Conservation (phyloP, 805 yeast genomes). For the Zygoascus bituminiphila region DNA sequence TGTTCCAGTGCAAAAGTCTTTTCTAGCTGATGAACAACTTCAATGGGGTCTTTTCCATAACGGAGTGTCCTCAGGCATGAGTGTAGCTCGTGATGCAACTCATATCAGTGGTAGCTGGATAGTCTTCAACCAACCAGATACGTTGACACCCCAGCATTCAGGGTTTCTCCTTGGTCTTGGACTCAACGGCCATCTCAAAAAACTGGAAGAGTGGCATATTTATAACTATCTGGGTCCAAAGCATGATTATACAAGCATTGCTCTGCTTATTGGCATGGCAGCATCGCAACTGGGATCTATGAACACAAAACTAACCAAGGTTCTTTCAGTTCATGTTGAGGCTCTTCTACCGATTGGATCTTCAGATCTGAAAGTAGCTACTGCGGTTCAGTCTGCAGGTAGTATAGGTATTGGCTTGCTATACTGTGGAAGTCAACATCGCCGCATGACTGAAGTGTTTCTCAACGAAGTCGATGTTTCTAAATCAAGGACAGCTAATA, state of each 20-base stretch:
- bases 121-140: slow-evolving; percentile 69
- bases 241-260: slow-evolving; percentile 75
- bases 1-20: slow-evolving; percentile 48
- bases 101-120: slow-evolving; percentile 89
- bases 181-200: slow-evolving; percentile 74
- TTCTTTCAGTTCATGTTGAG: slow-evolving; percentile 84
- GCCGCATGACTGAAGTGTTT: slow-evolving; percentile 77
- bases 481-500: neutral
- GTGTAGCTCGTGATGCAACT: slow-evolving; percentile 56
- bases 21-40: slow-evolving; percentile 40
- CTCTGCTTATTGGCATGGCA: slow-evolving; percentile 83
- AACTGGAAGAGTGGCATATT: slow-evolving; percentile 91
- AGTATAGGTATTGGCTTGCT: slow-evolving; percentile 82
- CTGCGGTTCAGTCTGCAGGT: slow-evolving; percentile 85
- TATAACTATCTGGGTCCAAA: slow-evolving; percentile 90
- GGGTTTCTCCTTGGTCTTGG: slow-evolving; percentile 94
- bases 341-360: slow-evolving; percentile 90
- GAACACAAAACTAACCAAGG: slow-evolving; percentile 83
- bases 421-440: slow-evolving; percentile 67
- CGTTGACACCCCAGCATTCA: slow-evolving; percentile 77
- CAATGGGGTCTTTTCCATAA: slow-evolving; percentile 90
- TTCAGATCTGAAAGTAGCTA: slow-evolving; percentile 74
- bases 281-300: slow-evolving; percentile 77
- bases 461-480: slow-evolving; percentile 47
- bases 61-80: slow-evolving; percentile 82